Conservation (phyloP, 1,284 basidiomycete genomes). For the Pholiota adiposa region DNA sequence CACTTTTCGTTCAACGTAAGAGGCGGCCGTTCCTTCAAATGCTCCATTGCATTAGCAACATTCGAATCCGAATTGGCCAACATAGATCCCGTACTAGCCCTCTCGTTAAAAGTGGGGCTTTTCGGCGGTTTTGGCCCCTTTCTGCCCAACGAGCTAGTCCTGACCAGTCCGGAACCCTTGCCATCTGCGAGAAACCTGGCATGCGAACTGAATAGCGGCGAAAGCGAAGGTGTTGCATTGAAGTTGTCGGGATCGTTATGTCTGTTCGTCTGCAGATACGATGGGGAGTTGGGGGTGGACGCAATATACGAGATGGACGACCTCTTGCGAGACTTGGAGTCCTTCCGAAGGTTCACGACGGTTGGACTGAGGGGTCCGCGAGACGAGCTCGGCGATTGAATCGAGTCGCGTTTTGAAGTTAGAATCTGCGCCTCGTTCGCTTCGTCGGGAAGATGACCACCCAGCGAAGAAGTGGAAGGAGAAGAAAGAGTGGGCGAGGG, state of each 20-base stretch:
- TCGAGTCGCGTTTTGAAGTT: not conserved
- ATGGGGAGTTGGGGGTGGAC: slow-evolving; percentile 29
- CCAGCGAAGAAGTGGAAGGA: slow-evolving; percentile 2
- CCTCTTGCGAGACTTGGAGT: slow-evolving; percentile 38
- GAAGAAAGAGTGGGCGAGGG: slow-evolving; percentile 10
- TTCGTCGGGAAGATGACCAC: not conserved
- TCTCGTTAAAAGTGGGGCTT: slow-evolving; percentile 12
- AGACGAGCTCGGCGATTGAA: slow-evolving; percentile 10
- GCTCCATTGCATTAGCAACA: slow-evolving; percentile 7
- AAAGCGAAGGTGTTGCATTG: slow-evolving; percentile 11
- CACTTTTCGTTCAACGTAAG: slow-evolving; percentile 68
- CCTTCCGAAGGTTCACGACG: slow-evolving; percentile 8
- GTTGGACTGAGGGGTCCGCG: slow-evolving; percentile 15
- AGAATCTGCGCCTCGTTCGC: not conserved
- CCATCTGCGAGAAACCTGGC: slow-evolving; percentile 5
- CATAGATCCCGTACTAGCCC: slow-evolving; percentile 15
- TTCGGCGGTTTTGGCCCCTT: slow-evolving; percentile 8
- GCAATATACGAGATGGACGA: slow-evolving; percentile 68
- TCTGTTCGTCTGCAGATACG: slow-evolving; percentile 18
- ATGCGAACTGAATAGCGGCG: slow-evolving; percentile 14
- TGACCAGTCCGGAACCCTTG: slow-evolving; percentile 8
- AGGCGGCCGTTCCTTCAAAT: slow-evolving; percentile 40
- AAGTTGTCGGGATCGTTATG: slow-evolving; percentile 10
- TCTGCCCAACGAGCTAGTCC: slow-evolving; percentile 21
- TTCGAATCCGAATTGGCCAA: slow-evolving; percentile 2